These are phyloP conservation scores for Sedum album DNA, from an alignment of 164 flowering plant genomes.

Conservation along the genomic window DNA sequence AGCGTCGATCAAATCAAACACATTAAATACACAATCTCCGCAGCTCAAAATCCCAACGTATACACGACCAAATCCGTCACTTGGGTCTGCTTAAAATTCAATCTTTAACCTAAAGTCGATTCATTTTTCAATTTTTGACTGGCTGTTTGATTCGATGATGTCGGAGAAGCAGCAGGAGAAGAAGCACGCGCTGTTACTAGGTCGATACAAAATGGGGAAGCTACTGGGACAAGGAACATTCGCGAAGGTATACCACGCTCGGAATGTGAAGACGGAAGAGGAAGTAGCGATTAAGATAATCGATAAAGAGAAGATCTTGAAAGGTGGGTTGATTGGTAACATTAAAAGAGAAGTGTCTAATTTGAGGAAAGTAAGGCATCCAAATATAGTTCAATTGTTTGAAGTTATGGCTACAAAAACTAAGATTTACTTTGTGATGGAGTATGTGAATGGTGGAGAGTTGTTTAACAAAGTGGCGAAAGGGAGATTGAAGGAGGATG, in stretches of 20 bases:
- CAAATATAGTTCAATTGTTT: background rate
- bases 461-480: background rate
- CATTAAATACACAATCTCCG: slow-evolving; percentile 4
- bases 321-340: background rate
- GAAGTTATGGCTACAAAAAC: background rate
- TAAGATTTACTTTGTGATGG: slow-evolving; percentile 4
- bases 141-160: background rate
- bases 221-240: slow-evolving; percentile 2
- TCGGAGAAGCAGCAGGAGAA: slow-evolving; percentile 3
- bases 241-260: slow-evolving; percentile 1
- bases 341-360: background rate
- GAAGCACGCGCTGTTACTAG: background rate
- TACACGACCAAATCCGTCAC: background rate
- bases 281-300: slow-evolving; percentile 1
- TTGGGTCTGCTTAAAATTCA: background rate
- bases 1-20: too few relatives aligned
- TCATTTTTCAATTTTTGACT: background rate
- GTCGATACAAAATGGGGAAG: slow-evolving; percentile 6
- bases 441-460: background rate
- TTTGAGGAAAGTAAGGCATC: background rate
- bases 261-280: slow-evolving; percentile 2
- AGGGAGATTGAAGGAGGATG: slow-evolving; percentile 3
- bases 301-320: slow-evolving; percentile 5
- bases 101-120: background rate
- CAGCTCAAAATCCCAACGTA: background rate